A percentile compares a stretch with the other conserved stretches of the same genome.
phyloP scores from a whole-genome alignment of 1,284 basidiomycete species.

The Melampsora larici-populina region DNA sequence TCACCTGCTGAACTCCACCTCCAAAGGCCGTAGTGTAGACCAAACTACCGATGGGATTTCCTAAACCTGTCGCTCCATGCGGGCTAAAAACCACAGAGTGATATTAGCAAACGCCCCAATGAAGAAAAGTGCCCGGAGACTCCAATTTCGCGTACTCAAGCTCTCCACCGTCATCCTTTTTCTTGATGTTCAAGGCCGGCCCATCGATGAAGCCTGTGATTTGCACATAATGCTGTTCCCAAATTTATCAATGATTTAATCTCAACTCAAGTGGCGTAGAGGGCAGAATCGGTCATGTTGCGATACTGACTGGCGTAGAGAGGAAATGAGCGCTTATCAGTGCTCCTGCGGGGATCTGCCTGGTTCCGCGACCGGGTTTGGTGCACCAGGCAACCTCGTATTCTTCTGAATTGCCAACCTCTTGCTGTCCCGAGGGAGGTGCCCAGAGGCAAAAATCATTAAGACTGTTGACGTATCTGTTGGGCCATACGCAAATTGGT shows the following conservation, averaged over 20 bases:
- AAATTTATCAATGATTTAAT: background rate
- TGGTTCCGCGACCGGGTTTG: conserved; percentile 1
- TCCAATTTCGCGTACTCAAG: background rate
- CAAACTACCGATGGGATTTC: conserved; percentile 48
- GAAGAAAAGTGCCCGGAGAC: no score
- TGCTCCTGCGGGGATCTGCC: background rate
- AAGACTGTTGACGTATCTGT: background rate
- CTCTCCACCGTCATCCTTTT: background rate
- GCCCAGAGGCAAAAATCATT: conserved; percentile 11
- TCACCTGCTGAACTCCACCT: conserved; percentile 44
- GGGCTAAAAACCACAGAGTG: conserved; percentile 19
- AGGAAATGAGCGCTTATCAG: background rate
- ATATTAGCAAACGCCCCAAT: background rate
- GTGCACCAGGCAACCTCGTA: conserved; percentile 2
- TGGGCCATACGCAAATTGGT: background rate
- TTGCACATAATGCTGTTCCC: conserved; percentile 1
- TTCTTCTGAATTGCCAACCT: background rate
- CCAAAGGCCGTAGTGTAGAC: conserved; percentile 47
- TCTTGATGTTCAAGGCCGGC: background rate
- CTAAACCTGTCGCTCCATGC: conserved; percentile 46
- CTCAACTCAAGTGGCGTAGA: no score
- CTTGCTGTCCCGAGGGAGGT: background rate
- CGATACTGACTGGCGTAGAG: background rate
- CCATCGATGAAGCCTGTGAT: background rate
- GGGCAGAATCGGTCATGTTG: background rate